Percentiles rank a stretch among this genome's conserved stretches.
Evolutionary conservation across 73 alveolate species (phyloP).

Genomic region (Paramecium sonneborni): DNA sequence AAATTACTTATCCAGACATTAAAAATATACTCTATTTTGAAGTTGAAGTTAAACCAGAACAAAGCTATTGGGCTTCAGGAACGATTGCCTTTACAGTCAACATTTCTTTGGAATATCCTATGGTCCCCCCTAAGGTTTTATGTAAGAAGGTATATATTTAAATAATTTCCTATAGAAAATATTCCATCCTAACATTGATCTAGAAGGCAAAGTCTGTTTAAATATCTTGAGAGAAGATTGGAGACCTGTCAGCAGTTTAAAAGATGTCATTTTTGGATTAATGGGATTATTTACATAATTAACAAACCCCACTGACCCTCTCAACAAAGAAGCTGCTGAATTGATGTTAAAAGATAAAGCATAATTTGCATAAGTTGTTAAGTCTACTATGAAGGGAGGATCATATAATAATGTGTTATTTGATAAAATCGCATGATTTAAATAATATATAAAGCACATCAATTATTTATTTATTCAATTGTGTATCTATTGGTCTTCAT

Average conservation of each 20-base stretch:
- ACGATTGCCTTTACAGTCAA: slow-evolving; percentile 81
- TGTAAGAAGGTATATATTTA: slow-evolving; percentile 80
- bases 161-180: slow-evolving; percentile 64
- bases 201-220: slow-evolving; percentile 93
- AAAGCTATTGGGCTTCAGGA: slow-evolving; percentile 87
- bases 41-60: slow-evolving; percentile 63
- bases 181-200: slow-evolving; percentile 95
- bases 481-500: too few species aligned
- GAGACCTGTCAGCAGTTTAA: slow-evolving; percentile 92
- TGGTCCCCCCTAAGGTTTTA: slow-evolving; percentile 92
- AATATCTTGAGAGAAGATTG: slow-evolving; percentile 95
- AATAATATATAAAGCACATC: background rate
- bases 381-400: slow-evolving; percentile 60
- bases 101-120: slow-evolving; percentile 90
- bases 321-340: slow-evolving; percentile 92
- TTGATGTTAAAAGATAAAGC: slow-evolving; percentile 39
- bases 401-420: slow-evolving; percentile 3
- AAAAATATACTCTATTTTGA: slow-evolving; percentile 38
- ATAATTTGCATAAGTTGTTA: slow-evolving; percentile 52
- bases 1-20: background rate
- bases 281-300: slow-evolving; percentile 72
- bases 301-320: slow-evolving; percentile 96
- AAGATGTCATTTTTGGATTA: slow-evolving; percentile 85
- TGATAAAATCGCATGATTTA: slow-evolving; percentile 21
- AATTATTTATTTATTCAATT: background rate